A percentile compares a stretch with the other conserved stretches of the same genome.
phyloP scores from a whole-genome alignment of 2,329 filamentous ascomycete species.

The Nothophoma quercina region DNA sequence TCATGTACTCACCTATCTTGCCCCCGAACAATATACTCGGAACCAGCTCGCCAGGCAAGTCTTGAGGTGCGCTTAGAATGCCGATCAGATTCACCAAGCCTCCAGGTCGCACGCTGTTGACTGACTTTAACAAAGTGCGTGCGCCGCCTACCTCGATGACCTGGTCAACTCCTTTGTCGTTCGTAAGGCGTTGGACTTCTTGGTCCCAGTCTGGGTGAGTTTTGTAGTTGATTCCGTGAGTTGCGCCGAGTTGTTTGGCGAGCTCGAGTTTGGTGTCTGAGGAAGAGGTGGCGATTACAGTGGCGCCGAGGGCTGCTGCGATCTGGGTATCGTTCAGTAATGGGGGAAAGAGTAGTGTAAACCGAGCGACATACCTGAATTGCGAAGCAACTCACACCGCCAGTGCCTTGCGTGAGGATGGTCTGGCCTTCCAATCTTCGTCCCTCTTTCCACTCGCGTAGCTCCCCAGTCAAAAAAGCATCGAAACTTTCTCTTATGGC shows the following conservation, averaged over 20 bases:
- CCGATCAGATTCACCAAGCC: conserved; percentile 59
- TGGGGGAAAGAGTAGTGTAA: not conserved
- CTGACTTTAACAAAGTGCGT: conserved; percentile 54
- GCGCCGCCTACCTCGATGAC: conserved; percentile 56
- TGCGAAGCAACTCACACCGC: conserved; percentile 50
- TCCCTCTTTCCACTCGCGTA: conserved; percentile 11
- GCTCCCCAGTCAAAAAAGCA: conserved; percentile 8
- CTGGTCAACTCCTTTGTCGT: conserved; percentile 52
- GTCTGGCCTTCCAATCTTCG: conserved; percentile 30
- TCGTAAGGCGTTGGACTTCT: conserved; percentile 57
- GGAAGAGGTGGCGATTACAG: conserved; percentile 66
- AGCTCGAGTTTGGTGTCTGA: conserved; percentile 59
- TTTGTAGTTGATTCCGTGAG: conserved; percentile 64
- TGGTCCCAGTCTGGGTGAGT: conserved; percentile 62
- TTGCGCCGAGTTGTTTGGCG: conserved; percentile 55
- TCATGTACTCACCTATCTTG: conserved; percentile 23
- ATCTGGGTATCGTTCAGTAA: conserved; percentile 16
- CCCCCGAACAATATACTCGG: conserved; percentile 25
- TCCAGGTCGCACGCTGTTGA: conserved; percentile 55
- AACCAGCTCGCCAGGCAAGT: conserved; percentile 18
- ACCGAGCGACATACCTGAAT: conserved; percentile 21
- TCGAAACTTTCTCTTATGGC: conserved; percentile 16
- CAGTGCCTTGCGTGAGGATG: conserved; percentile 69
- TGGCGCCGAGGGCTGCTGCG: conserved; percentile 48
- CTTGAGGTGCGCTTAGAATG: conserved; percentile 38